Evolutionary conservation across 768 basidiomycete species (phyloP), one percentile per base, ranked within the genome.

Genomic region (Trametes sanguinea): DNA sequence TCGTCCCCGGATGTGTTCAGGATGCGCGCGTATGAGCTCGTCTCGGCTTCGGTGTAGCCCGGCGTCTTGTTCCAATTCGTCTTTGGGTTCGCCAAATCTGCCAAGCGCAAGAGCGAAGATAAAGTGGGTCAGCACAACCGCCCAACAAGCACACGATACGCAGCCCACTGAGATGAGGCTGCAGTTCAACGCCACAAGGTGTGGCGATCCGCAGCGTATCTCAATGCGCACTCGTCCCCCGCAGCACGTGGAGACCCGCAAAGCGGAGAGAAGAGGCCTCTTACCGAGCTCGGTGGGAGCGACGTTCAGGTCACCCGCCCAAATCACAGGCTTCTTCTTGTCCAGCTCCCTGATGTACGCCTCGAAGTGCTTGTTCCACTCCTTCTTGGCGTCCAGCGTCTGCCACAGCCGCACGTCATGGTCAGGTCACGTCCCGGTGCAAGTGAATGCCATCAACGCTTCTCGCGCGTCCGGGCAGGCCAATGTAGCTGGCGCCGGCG

Each of bases 261-360:
- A 32, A 32, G 27, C 9, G 29, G 11, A 11, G 32, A 7, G 57
- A 13, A 29, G 45, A 53, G 52, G 44, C 6, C 47, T 66, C 27
- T 43, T 43, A 88, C 90, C 91, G 54, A 82, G 77, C 51, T 80
- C 85, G 0, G 91, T 91, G 2, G 91, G 91, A 4, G 93, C 91
- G 45, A 93, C 90, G 63, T 95, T 95, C 59, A 95, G 69, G 74
- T 95, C 94, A 6, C 94, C 94, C 10, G 82, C 80, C 94, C 94
- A 95, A 57, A 95, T 88, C 9, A 95, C 88, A 2, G 92, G 87
- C 68, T 95, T 95, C 68, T 81, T 84, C 64, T 78, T 81, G 74
- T 94, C 90, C 3, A 95, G 76, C 27, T 84, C 79, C 4, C 85
- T 85, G 22, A 95, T 80, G 69, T 94, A 88, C 2, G 76, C 65